Evolutionary conservation across 805 yeast species (phyloP).

Genomic region (Saccharomycopsis lassenensis): DNA sequence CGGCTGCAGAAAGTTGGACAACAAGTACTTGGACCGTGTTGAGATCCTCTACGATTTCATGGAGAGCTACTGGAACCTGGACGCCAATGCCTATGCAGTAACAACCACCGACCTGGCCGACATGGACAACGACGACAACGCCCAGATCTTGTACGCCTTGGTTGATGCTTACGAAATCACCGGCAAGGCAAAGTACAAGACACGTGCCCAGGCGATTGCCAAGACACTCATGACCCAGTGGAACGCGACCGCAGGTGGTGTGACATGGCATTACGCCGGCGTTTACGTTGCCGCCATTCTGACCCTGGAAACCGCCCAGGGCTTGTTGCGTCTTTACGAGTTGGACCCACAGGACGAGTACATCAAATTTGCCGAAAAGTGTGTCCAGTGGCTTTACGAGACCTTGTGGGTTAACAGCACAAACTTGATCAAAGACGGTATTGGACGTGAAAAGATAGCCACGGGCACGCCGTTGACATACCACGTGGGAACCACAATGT

Average conservation of each 20-base stretch:
- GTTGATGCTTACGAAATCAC: conserved; percentile 62
- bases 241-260: conserved; percentile 49
- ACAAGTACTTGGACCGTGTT: conserved; percentile 36
- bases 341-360: conserved; percentile 40
- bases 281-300: conserved; percentile 54
- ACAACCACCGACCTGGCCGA: conserved; percentile 54
- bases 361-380: conserved; percentile 46
- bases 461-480: conserved; percentile 54
- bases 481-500: conserved; percentile 55
- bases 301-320: conserved; percentile 55
- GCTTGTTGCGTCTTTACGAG: conserved; percentile 44
- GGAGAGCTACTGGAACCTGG: conserved; percentile 33
- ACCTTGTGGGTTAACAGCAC: conserved; percentile 42
- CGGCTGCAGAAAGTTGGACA: conserved; percentile 30
- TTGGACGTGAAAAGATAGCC: conserved; percentile 29
- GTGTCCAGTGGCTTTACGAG: conserved; percentile 47
- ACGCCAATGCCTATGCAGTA: conserved; percentile 50
- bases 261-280: conserved; percentile 55
- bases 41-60: conserved; percentile 46
- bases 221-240: conserved; percentile 57
- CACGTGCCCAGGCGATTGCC: conserved; percentile 46
- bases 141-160: conserved; percentile 58
- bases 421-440: conserved; percentile 51
- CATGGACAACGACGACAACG: conserved; percentile 66
- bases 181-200: conserved; percentile 39